Evolutionary conservation across 2,329 filamentous ascomycete species (phyloP), one percentile per base, ranked within the genome.

Genomic region (Colletotrichum sp.): DNA sequence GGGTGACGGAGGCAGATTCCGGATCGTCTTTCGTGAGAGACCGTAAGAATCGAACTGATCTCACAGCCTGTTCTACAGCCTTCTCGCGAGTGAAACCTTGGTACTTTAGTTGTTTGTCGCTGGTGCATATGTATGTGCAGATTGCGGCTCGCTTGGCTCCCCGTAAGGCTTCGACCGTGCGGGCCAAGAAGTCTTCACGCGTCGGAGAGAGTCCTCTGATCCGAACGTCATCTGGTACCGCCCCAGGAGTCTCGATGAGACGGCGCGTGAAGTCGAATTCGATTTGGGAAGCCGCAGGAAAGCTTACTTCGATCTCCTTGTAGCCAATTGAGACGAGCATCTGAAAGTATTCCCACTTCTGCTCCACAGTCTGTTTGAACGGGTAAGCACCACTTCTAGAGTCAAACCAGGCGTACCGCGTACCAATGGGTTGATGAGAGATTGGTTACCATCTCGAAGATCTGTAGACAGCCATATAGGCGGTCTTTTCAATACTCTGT

Each of bases 261-360:
- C 52, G 44, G 13, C 70, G 62, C 21, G 70, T 68, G 49, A 72
- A 72, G 24, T 72, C 62, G 5, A 72, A 72, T 18, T 72, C 70
- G 15, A 62, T 8, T 6, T 66, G 62, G 9, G 70, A 72, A 6
- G 70, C 70, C 8, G 30, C 70, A 9, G 70, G 70, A 13, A 68
- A 72, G 62, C 70, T 68, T 2, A 72, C 44, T 52, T 72, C 70
- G 8, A 72, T 68, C 30, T 72, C 70, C 9, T 24, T 72, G 21
- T 62, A 72, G 6, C 70, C 70, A 28, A 72, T 72, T 16, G 44
- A 57, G 9, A 72, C 70, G 12, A 72, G 70, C 63, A 72, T 66
- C 15, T 68, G 70, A n/a, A 72, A 72, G 34, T 66, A 72, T 18
- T 66, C 63, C 70, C 70, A 72, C 60, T 67, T 72, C 8, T 72